These are phyloP conservation scores for Cyclotella sp. DNA, from an alignment of 108 stramenopile genomes.

Conservation along the genomic window DNA sequence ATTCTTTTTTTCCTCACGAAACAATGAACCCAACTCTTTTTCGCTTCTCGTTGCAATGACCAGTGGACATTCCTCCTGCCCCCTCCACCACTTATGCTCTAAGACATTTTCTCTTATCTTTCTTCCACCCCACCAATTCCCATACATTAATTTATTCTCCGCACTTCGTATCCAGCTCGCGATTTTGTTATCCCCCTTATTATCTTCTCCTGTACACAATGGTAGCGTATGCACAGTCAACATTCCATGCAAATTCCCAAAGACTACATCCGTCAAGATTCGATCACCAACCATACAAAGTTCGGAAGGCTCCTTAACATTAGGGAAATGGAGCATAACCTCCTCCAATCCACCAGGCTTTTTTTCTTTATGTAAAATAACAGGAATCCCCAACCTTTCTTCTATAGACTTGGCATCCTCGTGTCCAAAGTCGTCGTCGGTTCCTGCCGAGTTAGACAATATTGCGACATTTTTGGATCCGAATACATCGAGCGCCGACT, in stretches of 20 bases:
- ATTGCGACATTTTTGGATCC: constrained; percentile 82
- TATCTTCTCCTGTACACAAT: constrained; percentile 72
- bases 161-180: constrained; percentile 66
- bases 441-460: constrained; percentile 94
- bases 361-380: constrained; percentile 90
- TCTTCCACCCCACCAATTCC: constrained; percentile 74
- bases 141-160: constrained; percentile 81
- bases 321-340: constrained; percentile 80
- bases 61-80: constrained; percentile 69
- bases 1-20: constrained; percentile 25
- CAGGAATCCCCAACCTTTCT: constrained; percentile 81
- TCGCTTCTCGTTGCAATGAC: not conserved
- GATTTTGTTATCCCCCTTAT: constrained; percentile 75
- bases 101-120: constrained; percentile 43
- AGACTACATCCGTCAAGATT: constrained; percentile 92
- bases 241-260: constrained; percentile 95
- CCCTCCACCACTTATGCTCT: constrained; percentile 76
- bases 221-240: constrained; percentile 91
- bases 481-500: constrained; percentile 75
- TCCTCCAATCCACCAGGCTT: constrained; percentile 91
- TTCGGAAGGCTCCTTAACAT: constrained; percentile 70
- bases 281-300: constrained; percentile 95
- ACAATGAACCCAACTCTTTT: constrained; percentile 11
- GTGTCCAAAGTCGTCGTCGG: constrained; percentile 83
- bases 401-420: constrained; percentile 81